Evolutionary conservation across 2,329 filamentous ascomycete genomes (phyloP).

Genomic region (Arthrinium puccinioides): DNA sequence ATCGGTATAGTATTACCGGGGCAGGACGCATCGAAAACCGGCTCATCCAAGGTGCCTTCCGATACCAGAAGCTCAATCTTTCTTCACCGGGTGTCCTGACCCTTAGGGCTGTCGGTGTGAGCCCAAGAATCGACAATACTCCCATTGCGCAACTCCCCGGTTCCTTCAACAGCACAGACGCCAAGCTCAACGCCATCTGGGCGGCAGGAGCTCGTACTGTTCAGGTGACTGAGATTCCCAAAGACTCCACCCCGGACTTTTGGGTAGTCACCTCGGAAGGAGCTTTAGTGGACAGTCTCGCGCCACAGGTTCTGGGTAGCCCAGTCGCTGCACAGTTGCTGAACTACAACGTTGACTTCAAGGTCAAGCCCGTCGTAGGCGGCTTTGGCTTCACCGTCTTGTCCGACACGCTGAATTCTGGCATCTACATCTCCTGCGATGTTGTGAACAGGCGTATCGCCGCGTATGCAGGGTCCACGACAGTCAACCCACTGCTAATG

Average conservation of each 20-base stretch:
- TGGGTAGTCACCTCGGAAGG: constrained; percentile 19
- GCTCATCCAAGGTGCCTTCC: constrained; percentile 27
- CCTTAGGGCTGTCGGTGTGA: constrained; percentile 20
- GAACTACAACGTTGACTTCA: constrained; percentile 15
- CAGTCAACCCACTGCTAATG: neutral
- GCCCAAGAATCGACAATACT: constrained; percentile 13
- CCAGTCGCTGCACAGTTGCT: constrained; percentile 11
- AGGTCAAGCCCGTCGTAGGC: constrained; percentile 18
- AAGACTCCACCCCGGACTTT: constrained; percentile 17
- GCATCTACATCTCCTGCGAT: constrained; percentile 21
- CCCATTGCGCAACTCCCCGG: constrained; percentile 17
- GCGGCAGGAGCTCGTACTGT: constrained; percentile 21
- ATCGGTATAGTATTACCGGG: constrained; percentile 23
- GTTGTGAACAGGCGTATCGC: constrained; percentile 7
- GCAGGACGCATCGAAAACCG: constrained; percentile 17
- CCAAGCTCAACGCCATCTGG: constrained; percentile 21
- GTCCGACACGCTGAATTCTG: constrained; percentile 19
- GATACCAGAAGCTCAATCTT: constrained; percentile 29
- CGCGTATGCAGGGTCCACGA: constrained; percentile 10
- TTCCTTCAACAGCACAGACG: constrained; percentile 20
- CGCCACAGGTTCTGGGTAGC: constrained; percentile 14
- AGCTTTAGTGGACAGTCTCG: constrained; percentile 17
- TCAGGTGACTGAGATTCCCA: constrained; percentile 22
- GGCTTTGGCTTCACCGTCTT: constrained; percentile 23
- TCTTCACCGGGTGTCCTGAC: constrained; percentile 19